A percentile compares a stretch with the other conserved stretches of the same genome.
phyloP scores from a whole-genome alignment of 164 flowering plant genomes.

The Dillenia turbinata region DNA sequence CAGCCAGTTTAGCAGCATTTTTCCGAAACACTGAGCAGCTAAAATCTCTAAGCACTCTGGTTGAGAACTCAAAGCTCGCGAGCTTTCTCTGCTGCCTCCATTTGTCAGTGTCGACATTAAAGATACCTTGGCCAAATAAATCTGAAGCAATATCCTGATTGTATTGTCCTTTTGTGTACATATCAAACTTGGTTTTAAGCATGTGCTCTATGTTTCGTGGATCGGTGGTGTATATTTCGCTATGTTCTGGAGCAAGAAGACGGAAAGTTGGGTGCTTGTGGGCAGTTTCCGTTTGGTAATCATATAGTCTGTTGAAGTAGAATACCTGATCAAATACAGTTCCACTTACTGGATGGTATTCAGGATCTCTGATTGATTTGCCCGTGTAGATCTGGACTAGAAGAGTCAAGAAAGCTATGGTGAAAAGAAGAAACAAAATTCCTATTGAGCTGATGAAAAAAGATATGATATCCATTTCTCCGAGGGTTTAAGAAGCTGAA shows the following conservation, averaged over 20 bases:
- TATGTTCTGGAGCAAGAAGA: constrained; percentile 37
- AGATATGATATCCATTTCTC: constrained; percentile 20
- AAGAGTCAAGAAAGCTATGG: constrained; percentile 18
- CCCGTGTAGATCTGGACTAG: constrained; percentile 26
- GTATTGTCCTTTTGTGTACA: constrained; percentile 40
- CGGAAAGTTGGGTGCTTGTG: constrained; percentile 41
- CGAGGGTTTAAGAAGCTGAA: no score
- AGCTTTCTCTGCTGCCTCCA: constrained; percentile 77
- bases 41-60: constrained; percentile 58
- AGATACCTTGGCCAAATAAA: constrained; percentile 63
- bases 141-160: constrained; percentile 13
- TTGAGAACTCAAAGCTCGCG: constrained; percentile 68
- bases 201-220: constrained; percentile 53
- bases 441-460: constrained; percentile 14
- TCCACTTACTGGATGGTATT: constrained; percentile 45
- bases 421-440: constrained; percentile 15
- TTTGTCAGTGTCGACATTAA: constrained; percentile 55
- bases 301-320: constrained; percentile 44
- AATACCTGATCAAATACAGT: constrained; percentile 42
- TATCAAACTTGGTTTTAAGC: constrained; percentile 50
- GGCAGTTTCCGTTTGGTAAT: constrained; percentile 39
- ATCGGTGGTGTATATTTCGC: constrained; percentile 55
- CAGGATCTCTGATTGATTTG: constrained; percentile 33
- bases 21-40: constrained; percentile 52
- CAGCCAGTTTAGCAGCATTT: constrained; percentile 51